These are phyloP conservation scores for Mycena vulgaris DNA, from an alignment of 768 basidiomycete genomes.

Conservation along the genomic window DNA sequence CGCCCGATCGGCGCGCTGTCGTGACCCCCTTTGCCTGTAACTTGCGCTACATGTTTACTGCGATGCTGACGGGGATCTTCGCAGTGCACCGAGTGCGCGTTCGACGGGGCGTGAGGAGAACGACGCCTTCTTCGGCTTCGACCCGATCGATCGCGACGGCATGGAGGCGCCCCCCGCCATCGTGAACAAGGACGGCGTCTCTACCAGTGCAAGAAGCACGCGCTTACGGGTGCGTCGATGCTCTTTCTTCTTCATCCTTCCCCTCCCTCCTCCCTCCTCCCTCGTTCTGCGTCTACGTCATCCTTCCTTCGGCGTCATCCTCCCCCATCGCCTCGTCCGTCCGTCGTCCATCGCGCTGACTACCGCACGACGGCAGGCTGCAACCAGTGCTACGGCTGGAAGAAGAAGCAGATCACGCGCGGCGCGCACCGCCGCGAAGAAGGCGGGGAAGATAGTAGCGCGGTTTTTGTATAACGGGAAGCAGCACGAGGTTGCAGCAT, in stretches of 20 bases:
- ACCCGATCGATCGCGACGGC: conserved; percentile 75
- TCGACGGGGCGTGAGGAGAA: conserved; percentile 89
- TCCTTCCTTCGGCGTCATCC: background rate
- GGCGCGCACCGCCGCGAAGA: conserved; percentile 77
- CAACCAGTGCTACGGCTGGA: conserved; percentile 81
- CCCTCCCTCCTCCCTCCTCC: background rate
- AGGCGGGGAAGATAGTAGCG: conserved; percentile 79
- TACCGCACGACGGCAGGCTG: conserved; percentile 61
- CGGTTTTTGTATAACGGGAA: no score
- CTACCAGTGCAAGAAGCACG: conserved; percentile 90
- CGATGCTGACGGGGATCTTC: conserved; percentile 12
- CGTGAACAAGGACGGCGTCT: conserved; percentile 80
- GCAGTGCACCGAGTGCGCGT: conserved; percentile 77
- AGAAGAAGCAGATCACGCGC: conserved; percentile 88
- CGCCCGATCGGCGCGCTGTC: background rate
- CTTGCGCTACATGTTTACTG: no score
- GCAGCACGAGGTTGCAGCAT: no score
- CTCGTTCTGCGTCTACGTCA: conserved; percentile 60
- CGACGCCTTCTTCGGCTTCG: conserved; percentile 86
- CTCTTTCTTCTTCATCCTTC: background rate
- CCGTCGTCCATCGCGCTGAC: background rate
- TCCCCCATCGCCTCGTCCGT: background rate
- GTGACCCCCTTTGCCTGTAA: background rate
- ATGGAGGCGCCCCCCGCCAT: conserved; percentile 75
- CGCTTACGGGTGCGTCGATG: conserved; percentile 66